Evolutionary conservation across 2,329 filamentous ascomycete species (phyloP).

Genomic region (Apiospora sp.): DNA sequence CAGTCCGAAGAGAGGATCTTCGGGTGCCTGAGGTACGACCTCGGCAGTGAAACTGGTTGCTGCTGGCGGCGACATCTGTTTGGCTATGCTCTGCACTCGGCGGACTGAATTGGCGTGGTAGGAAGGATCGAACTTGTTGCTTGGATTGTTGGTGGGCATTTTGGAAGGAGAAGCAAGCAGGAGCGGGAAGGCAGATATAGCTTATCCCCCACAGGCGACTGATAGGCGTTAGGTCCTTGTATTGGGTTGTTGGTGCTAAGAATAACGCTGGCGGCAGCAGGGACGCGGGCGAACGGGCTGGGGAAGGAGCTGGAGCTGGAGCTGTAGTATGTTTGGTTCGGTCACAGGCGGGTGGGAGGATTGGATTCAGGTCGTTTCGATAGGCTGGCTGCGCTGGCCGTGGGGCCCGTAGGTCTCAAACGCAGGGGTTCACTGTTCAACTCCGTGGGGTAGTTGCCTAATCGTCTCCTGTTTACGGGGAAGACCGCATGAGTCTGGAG

Average conservation of each 20-base stretch:
- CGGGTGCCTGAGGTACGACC: conserved; percentile 86
- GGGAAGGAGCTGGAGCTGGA: conserved; percentile 5
- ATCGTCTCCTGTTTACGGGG: conserved; percentile 16
- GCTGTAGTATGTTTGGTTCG: neutral
- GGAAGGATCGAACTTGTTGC: conserved; percentile 49
- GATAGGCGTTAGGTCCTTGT: neutral
- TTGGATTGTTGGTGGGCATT: conserved; percentile 41
- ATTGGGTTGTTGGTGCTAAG: neutral
- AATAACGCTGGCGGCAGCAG: conserved; percentile 11
- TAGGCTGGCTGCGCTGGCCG: neutral
- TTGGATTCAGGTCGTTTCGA: conserved; percentile 22
- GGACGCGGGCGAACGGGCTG: conserved; percentile 14
- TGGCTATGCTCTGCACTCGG: conserved; percentile 68
- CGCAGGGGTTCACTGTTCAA: conserved; percentile 1
- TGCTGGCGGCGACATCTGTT: conserved; percentile 72
- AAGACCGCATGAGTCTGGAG: neutral
- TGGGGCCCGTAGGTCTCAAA: neutral
- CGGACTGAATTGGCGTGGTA: conserved; percentile 54
- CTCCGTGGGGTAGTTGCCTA: conserved; percentile 13
- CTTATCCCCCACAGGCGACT: neutral
- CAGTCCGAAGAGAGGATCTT: conserved; percentile 93
- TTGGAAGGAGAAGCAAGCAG: conserved; percentile 32
- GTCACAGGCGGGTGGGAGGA: conserved; percentile 8
- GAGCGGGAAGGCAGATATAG: conserved; percentile 23
- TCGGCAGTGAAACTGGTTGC: conserved; percentile 77